Conservation (phyloP, 2,329 filamentous ascomycete species). For the Thermothelomyces thermophilus region DNA sequence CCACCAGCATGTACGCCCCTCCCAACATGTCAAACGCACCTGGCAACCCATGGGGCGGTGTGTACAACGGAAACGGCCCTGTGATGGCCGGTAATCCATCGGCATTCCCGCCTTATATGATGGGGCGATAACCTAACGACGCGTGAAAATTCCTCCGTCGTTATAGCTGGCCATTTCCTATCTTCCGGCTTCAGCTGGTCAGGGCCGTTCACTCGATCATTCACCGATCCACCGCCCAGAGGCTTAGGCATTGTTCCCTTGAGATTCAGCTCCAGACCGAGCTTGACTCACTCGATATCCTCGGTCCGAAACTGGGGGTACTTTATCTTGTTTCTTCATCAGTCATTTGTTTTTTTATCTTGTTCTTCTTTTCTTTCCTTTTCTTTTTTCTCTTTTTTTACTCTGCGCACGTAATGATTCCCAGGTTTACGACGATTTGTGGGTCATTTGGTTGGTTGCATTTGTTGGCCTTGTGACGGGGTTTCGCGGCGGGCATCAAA, state of each 20-base stretch:
- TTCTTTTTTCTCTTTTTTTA: background rate
- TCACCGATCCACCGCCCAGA: background rate
- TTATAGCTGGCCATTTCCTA: background rate
- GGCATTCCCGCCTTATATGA: slow-evolving; percentile 26
- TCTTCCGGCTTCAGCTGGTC: background rate
- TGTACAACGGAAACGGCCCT: slow-evolving; percentile 18
- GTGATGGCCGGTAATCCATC: slow-evolving; percentile 20
- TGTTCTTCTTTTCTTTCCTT: slow-evolving; percentile 4
- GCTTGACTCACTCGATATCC: background rate
- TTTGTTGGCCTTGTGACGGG: slow-evolving; percentile 12
- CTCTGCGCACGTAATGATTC: slow-evolving; percentile 18
- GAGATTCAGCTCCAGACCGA: background rate
- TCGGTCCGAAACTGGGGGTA: too few species aligned
- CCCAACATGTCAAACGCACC: slow-evolving; percentile 14
- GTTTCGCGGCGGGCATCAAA: slow-evolving; percentile 9
- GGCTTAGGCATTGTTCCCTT: background rate
- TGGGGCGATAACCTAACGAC: slow-evolving; percentile 16
- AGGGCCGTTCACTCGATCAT: background rate
- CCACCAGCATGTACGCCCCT: slow-evolving; percentile 17
- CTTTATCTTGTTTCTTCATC: too few species aligned
- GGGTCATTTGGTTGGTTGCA: slow-evolving; percentile 13
- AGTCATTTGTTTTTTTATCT: slow-evolving; percentile 2
- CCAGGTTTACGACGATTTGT: slow-evolving; percentile 13
- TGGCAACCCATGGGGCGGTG: slow-evolving; percentile 21
- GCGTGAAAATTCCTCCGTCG: background rate